Conservation (phyloP, 2,329 filamentous ascomycete genomes). For the Fusarium torreyae region DNA sequence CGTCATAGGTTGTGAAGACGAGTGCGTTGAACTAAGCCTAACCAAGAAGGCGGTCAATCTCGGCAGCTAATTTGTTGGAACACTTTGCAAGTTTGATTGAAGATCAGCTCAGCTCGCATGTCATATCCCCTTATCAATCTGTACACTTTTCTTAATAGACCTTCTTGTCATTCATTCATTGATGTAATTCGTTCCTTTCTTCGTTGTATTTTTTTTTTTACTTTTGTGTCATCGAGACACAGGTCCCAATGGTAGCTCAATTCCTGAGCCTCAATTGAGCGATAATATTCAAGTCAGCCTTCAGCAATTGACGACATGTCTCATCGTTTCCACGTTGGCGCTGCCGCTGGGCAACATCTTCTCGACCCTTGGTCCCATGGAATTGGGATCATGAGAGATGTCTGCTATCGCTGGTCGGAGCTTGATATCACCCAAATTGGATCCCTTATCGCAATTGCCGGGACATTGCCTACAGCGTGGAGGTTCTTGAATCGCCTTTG, state of each 20-base stretch:
- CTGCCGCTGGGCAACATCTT: conserved; percentile 35
- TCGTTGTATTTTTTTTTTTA: background rate
- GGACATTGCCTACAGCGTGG: conserved; percentile 59
- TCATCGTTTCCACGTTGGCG: conserved; percentile 43
- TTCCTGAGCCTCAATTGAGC: conserved; percentile 18
- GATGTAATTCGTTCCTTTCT: conserved; percentile 36
- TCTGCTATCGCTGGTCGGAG: conserved; percentile 60
- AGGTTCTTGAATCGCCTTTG: conserved; percentile 56
- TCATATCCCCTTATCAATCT: conserved; percentile 2
- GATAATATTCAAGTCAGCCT: background rate
- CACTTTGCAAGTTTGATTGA: too few relatives aligned
- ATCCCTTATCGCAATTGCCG: conserved; percentile 61
- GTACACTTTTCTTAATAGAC: conserved; percentile 13
- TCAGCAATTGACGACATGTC: conserved; percentile 37
- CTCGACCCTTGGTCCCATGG: conserved; percentile 53
- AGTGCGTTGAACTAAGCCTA: too few relatives aligned
- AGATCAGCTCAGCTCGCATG: too few relatives aligned
- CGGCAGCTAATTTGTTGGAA: too few relatives aligned
- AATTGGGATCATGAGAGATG: conserved; percentile 55
- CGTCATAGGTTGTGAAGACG: too few relatives aligned
- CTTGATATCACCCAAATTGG: conserved; percentile 63
- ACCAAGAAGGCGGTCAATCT: too few relatives aligned
- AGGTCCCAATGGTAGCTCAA: conserved; percentile 25
- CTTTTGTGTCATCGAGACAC: background rate
- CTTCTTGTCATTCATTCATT: conserved; percentile 37